Evolutionary conservation across 129 eudicot species (phyloP), one percentile per base, ranked within the genome.

Genomic region (Helianthus tuberosus): DNA sequence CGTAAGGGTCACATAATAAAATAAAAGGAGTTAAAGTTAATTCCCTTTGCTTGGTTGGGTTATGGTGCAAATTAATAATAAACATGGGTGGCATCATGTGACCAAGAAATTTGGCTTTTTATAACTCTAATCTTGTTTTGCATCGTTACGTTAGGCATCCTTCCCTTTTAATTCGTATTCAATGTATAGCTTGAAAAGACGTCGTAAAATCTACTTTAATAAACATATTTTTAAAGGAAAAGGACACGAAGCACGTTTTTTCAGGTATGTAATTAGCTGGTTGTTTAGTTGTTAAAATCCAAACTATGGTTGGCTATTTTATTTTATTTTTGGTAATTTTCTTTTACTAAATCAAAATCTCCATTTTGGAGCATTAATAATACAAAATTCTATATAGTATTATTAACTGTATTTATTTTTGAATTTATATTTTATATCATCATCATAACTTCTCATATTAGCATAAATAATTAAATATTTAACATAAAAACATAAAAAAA

Each of bases 1-100:
- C 68, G 68, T 66, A 66, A 44, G 74, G 59, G 50, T 41, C 68
- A 76, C 80, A 67, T 43, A 44, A 66, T 15, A 67, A 75, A 75
- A 58, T 27, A 67, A 75, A 75, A 58, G 57, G 74, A 29, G 60
- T 55, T 54, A 67, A 25, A 16, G 78, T 74, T 55, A 46, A 43
- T 43, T 7, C 10, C 47, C 73, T 75, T 75, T 75, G 73, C 79
- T 66, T 43, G 47, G 10, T 8, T 75, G 46, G 66, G 72, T 66
- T 61, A 61, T 66, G 44, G 74, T 55, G 58, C 51, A 55, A 61
- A 73, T 61, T 39, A 39, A 46, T 35, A 73, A 27, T 69, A 73
- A 43, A 43, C 10, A 43, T 9, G 10, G 8, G 47, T 60, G 61
- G 61, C 36, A 32, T 27, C 32, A 27, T 61, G 77, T 73, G 77